Base-by-base conservation (phyloP, 2,329 filamentous ascomycete species). In the Leptographium radiaticola region DNA sequence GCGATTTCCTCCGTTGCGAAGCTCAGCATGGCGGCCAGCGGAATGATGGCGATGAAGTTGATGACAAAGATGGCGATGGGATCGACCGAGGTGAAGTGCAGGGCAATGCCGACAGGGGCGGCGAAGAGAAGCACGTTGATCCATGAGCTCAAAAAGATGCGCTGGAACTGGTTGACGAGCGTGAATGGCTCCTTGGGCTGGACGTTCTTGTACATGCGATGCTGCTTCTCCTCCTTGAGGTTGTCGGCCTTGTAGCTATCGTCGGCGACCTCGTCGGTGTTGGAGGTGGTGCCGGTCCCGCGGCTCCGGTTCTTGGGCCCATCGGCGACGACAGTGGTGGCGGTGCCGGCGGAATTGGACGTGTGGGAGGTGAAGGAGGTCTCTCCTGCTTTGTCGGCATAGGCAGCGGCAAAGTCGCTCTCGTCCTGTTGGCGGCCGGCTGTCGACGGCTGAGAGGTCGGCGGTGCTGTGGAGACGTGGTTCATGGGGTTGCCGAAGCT, bases 1-100 rank as follows among this genome's bases (percentile, higher is more conserved):
- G 90, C 87, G 59, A 96, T 84, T 67, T 95, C 89, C 67, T 97
- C 91, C 0, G 91, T 95, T 0, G 87, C 86, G 60, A 84, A 91
- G 61, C 84, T 83, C 25, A 95, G 74, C 74, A 94, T 83, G 13
- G 84, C 86, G 10, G 89, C 89, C 45, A 95, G 75, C 0, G 89
- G 89, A 52, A 95, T 83, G 60, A 95, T 95, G 56, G 90, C 91
- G 59, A 96, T 79, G 63, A 96, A 96, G 71, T 96, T 96, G 68
- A 96, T 79, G 54, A 90, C 80, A 63, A 96, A 96, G 48, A 93
- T 74, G 36, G 75, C 77, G 55, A 85, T 74, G 4, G 75, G 72
- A 62, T 77, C 73, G 51, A 86, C 70, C 12, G 66, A 61, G 6
- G 63, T 59, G 18, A 81, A 89, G 62, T 87, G 80, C 52, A 62